Evolutionary conservation across 495 filamentous ascomycete species (phyloP).

Genomic region (Trichoderma orchidacearum): DNA sequence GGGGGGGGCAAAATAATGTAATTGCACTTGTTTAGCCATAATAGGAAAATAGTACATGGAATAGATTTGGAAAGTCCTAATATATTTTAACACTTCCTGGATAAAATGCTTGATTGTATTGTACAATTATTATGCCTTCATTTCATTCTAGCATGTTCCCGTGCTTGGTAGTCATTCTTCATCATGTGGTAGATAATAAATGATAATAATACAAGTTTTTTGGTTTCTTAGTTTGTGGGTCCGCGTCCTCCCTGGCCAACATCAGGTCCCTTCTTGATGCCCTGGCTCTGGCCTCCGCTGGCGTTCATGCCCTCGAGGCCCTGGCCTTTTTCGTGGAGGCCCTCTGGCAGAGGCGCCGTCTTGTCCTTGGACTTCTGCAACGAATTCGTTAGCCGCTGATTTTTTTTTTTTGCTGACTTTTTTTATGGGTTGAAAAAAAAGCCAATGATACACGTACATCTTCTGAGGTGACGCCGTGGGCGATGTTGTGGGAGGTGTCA

Average conservation of each 20-base stretch:
- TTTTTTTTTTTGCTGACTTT: slow-evolving; percentile 1
- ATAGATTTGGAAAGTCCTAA: too few relatives aligned
- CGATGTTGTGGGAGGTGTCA: slow-evolving; percentile 20
- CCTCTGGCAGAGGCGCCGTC: slow-evolving; percentile 22
- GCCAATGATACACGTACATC: slow-evolving; percentile 9
- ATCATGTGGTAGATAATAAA: too few relatives aligned
- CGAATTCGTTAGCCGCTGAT: slow-evolving; percentile 12
- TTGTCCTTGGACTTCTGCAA: slow-evolving; percentile 16
- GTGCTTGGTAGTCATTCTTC: too few relatives aligned
- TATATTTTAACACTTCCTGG: too few relatives aligned
- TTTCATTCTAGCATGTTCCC: too few relatives aligned
- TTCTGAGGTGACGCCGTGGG: slow-evolving; percentile 19
- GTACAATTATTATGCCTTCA: too few relatives aligned
- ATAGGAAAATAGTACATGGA: too few relatives aligned
- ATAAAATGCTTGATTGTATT: too few relatives aligned
- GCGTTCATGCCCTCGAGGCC: slow-evolving; percentile 15
- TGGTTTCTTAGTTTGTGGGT: neutral
- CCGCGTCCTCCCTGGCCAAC: slow-evolving; percentile 10
- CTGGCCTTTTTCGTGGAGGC: slow-evolving; percentile 12
- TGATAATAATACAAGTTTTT: too few relatives aligned
- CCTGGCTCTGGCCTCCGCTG: slow-evolving; percentile 18
- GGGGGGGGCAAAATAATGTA: neutral
- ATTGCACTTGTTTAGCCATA: too few relatives aligned
- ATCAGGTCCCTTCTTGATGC: slow-evolving; percentile 12
- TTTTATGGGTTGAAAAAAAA: neutral